Evolutionary conservation across 441 rosid species (phyloP), one percentile per base, ranked within the genome.

Genomic region (Croton setiger): DNA sequence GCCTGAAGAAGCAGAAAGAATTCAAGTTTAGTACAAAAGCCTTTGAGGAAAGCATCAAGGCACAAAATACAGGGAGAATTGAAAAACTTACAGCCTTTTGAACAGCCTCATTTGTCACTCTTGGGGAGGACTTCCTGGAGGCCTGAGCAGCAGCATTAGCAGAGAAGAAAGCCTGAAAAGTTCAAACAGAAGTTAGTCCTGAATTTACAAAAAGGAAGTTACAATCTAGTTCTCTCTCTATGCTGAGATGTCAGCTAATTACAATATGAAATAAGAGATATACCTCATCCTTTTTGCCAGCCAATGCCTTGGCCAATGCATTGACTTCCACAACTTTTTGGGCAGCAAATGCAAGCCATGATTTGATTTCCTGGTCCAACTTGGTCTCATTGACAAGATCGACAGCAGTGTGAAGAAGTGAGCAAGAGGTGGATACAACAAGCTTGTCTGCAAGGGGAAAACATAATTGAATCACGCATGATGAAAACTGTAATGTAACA

Each of bases 261-360:
- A 33, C 0, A 45, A 17, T 56, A 15, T 48, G 33, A 57, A 37
- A 60, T 4, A 51, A 18, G 39, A 51, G 68, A 33, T 13, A 23
- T 83, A 91, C 98, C 96, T 90, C 89, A 78, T 92, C 90, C 63
- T 83, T 88, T 60, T 84, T 80, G 52, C 99, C 94, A 37, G 87
- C 91, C 81, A 94, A 81, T 53, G 97, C 90, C 86, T 88, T 86
- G 76, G 97, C 96, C 83, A 94, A 75, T 21, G 93, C 94, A 78
- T 92, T 85, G 49, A 92, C 98, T 85, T 94, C 99, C 72, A 88
- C 85, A 69, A 94, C 82, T 83, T 94, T 94, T 70, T 94, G 99
- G 72, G 99, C 99, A 66, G 98, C 98, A 75, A 94, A 94, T 60
- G 99, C 99, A 49, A 94, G 80, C 98, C 99, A 94, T 21, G 99